Conservation (phyloP, 2,329 filamentous ascomycete species). For the Trichophaea hybrida region DNA sequence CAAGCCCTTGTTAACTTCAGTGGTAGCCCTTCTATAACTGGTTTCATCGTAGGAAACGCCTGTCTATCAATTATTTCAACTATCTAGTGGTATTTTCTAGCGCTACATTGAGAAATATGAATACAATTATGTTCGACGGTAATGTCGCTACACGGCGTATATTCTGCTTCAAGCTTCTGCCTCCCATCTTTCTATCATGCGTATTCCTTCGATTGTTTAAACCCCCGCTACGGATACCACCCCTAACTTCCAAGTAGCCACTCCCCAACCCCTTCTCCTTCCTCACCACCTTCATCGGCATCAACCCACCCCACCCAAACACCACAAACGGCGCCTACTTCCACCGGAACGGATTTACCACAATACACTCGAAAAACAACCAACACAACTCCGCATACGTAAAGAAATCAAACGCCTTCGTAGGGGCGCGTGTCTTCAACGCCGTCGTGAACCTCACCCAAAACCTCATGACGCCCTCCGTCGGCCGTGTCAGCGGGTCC, state of each 20-base stretch:
- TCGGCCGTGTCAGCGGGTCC: conserved; percentile 61
- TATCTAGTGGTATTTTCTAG: too few species aligned
- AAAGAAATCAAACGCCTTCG: conserved; percentile 73
- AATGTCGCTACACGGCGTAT: too few species aligned
- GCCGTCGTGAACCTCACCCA: conserved; percentile 75
- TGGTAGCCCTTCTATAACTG: too few species aligned
- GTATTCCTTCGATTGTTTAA: too few species aligned
- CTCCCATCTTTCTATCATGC: too few species aligned
- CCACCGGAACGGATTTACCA: conserved; percentile 74
- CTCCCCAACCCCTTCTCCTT: conserved; percentile 43
- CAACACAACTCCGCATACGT: conserved; percentile 73
- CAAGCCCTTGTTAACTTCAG: too few species aligned
- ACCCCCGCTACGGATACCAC: too few species aligned
- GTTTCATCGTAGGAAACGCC: too few species aligned
- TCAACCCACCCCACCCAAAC: conserved; percentile 51
- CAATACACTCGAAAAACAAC: conserved; percentile 69
- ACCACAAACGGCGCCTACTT: conserved; percentile 81
- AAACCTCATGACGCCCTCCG: conserved; percentile 58
- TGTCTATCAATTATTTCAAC: too few species aligned
- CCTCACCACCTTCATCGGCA: conserved; percentile 53
- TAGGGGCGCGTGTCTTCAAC: conserved; percentile 55
- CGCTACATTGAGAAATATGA: too few species aligned
- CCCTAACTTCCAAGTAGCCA: conserved; percentile 1
- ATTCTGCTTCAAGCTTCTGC: too few species aligned
- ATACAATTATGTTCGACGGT: too few species aligned